A percentile compares a stretch with the other conserved stretches of the same genome.
These are phyloP conservation scores for Crataegus laevigata DNA, from an alignment of 306 rosid genomes.

Conservation along the genomic window DNA sequence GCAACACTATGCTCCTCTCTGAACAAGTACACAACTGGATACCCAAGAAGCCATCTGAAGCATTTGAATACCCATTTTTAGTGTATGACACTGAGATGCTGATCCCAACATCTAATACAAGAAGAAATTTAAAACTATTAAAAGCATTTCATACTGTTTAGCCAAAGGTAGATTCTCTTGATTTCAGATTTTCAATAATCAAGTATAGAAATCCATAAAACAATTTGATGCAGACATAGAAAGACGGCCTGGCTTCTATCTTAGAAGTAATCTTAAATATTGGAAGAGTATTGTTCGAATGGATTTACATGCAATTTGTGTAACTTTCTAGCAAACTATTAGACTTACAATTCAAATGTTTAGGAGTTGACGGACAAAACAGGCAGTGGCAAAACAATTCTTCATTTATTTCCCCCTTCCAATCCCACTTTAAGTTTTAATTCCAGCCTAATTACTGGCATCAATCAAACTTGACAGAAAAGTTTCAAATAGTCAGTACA, in stretches of 20 bases:
- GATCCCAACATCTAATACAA: not conserved
- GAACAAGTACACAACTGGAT: conserved; percentile 72
- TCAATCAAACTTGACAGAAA: not conserved
- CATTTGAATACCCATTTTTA: conserved; percentile 21
- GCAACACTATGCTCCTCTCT: conserved; percentile 60
- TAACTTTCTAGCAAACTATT: not conserved
- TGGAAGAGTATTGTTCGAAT: not conserved
- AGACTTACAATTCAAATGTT: not conserved
- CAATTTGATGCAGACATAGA: not conserved
- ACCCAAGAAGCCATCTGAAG: conserved; percentile 92
- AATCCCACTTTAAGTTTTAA: not conserved
- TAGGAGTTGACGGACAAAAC: not conserved
- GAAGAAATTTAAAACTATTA: not conserved
- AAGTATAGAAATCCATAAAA: not conserved
- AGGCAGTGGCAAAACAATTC: not conserved
- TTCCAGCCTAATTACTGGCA: not conserved
- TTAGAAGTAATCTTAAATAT: not conserved
- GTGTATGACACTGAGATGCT: not conserved
- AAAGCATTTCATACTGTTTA: not conserved
- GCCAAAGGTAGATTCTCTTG: not conserved
- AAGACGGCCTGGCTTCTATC: not conserved
- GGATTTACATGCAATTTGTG: not conserved
- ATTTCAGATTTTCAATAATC: not conserved
- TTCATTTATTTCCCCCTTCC: not conserved
- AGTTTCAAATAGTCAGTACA: not conserved